A percentile compares a stretch with the other conserved stretches of the same genome.
Evolutionary conservation across 78 protist genomes (phyloP).

Genomic region (Trichosphaerium sp.): DNA sequence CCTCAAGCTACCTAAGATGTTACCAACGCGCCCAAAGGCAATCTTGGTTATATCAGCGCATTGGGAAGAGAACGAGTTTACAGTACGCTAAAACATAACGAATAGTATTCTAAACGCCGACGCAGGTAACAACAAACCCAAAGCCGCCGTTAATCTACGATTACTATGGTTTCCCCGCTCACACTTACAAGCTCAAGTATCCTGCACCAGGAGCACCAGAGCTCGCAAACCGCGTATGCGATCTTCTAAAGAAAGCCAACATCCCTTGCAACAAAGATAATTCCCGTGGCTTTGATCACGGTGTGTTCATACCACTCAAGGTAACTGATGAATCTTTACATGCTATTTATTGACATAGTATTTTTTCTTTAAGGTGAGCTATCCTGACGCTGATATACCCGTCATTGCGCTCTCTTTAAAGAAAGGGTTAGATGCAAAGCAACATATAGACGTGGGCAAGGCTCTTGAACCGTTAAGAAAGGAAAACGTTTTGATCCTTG

Average conservation of each 20-base stretch:
- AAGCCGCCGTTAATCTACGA: constrained; percentile 9
- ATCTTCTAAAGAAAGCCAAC: background rate
- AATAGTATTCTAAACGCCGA: background rate
- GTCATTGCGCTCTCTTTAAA: background rate
- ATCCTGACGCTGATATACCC: constrained; percentile 28
- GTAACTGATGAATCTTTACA: too few species aligned
- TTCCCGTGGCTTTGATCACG: constrained; percentile 34
- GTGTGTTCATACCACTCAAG: constrained; percentile 29
- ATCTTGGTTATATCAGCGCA: constrained; percentile 13
- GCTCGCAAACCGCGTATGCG: background rate
- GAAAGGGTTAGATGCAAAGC: background rate
- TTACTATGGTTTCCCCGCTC: constrained; percentile 29
- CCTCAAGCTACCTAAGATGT: too few species aligned
- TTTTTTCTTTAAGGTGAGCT: too few species aligned
- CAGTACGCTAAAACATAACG: too few species aligned
- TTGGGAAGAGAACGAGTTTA: background rate
- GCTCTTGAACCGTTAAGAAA: constrained; percentile 24
- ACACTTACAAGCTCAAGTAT: constrained; percentile 1
- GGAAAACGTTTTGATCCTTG: constrained; percentile 24
- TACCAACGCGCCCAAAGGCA: background rate
- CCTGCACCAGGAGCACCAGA: constrained; percentile 13
- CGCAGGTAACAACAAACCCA: too few species aligned
- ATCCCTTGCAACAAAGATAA: background rate
- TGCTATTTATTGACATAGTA: too few species aligned
- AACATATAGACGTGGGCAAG: constrained; percentile 12